Evolutionary conservation across 1,139 yeast species (phyloP), one percentile per base, ranked within the genome.

Genomic region (Saccharomyces hybrid): DNA sequence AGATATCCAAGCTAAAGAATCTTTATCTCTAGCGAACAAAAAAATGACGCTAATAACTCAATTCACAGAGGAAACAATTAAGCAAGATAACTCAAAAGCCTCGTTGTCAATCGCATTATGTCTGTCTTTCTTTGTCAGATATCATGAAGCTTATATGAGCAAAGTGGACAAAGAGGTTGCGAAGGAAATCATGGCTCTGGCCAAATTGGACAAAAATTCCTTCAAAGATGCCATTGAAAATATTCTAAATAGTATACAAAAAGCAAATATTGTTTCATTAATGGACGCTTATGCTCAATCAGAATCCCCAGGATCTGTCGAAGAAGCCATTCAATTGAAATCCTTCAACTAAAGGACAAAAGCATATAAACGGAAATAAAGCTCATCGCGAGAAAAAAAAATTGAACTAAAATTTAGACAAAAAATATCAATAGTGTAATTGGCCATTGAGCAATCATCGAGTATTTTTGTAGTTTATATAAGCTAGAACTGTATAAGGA

Each of bases 181-280:
- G n/a, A 76, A 74, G 6, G 79, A 81, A 62, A 62, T 86, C 44
- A 55, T 84, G 26, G 75, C 75, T 31, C 71, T 87, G 57, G 78
- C 85, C 9, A 72, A 73, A 14, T 67, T 75, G 53, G 76, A 78
- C 58, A 76, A 86, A 1, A 72, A 70, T 1, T 69, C 76, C 4
- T 88, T 88, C 71, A 86, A 85, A 62, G 57, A 58, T 0, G 80
- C 79, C 5, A 77, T 85, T 8, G 71, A 69, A 51, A 65, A 60
- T 1, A 67, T 71, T 2, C 63, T 80, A 24, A 71, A 69, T 32
- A 69, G 64, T 0, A 67, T 66, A 0, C 82, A 62, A 57, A 16
- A 61, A 63, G n/a, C 57, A 9, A 38, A 4, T 38, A 16, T 38
- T 16, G 44, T 21, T 19, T 38, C 44, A 6, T 12, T 38, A 19